phyloP scores from a whole-genome alignment of 805 yeast genomes.

The Sungouiozyma intestinalis region DNA sequence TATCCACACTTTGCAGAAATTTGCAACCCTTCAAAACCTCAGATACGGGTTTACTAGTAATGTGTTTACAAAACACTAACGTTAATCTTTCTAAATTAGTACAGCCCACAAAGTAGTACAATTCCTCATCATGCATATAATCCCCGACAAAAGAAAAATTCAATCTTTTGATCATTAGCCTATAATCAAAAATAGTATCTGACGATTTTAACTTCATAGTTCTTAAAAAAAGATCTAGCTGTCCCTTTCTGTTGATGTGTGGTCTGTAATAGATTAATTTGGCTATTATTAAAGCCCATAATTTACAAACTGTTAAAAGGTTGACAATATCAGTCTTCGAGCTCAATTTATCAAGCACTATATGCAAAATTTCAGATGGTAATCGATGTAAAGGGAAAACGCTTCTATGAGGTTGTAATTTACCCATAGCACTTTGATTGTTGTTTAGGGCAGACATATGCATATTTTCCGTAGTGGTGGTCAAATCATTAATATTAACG shows the following conservation, averaged over 20 bases:
- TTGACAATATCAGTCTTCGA: slow-evolving; percentile 50
- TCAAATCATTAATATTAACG: background rate
- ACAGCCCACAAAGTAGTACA: slow-evolving; percentile 56
- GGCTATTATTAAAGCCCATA: slow-evolving; percentile 68
- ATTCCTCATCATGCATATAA: slow-evolving; percentile 51
- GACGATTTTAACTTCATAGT: slow-evolving; percentile 21
- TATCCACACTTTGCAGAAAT: slow-evolving; percentile 72
- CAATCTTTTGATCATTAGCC: slow-evolving; percentile 62
- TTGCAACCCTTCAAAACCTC: slow-evolving; percentile 53
- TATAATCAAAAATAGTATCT: slow-evolving; percentile 54
- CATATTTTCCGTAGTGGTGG: background rate
- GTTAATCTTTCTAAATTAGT: slow-evolving; percentile 76
- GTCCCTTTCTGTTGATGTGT: slow-evolving; percentile 48
- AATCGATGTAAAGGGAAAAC: slow-evolving; percentile 26
- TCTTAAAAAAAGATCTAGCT: slow-evolving; percentile 32
- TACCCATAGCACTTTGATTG: background rate
- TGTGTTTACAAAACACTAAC: slow-evolving; percentile 62
- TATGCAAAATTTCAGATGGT: slow-evolving; percentile 49
- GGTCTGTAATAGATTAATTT: slow-evolving; percentile 88
- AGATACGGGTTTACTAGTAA: slow-evolving; percentile 53
- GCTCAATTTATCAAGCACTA: slow-evolving; percentile 54
- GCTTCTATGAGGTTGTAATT: background rate
- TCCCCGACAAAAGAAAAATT: slow-evolving; percentile 69
- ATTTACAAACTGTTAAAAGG: slow-evolving; percentile 62
- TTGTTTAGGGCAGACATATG: background rate